phyloP scores from a whole-genome alignment of 2,329 filamentous ascomycete species.

The Epichloe baconii region DNA sequence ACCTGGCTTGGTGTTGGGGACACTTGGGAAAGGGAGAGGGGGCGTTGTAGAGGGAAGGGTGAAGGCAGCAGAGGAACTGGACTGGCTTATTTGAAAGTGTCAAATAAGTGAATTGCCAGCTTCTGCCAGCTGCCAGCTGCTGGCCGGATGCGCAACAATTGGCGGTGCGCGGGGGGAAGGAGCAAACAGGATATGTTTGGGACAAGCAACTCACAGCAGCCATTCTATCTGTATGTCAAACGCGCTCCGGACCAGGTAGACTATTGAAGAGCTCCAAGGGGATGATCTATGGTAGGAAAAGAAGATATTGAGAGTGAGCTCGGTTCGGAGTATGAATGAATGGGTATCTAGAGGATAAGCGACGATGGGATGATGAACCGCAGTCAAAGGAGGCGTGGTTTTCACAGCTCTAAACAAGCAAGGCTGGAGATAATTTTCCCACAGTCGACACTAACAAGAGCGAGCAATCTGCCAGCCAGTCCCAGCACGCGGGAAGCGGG shows the following conservation, averaged over 20 bases:
- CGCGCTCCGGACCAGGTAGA: constrained; percentile 7
- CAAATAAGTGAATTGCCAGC: not conserved
- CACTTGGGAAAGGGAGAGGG: constrained; percentile 4
- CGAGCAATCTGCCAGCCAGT: constrained; percentile 3
- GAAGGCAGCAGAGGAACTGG: constrained; percentile 4
- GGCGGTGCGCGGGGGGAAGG: constrained; percentile 6
- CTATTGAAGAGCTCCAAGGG: constrained; percentile 3
- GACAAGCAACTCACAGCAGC: constrained; percentile 26
- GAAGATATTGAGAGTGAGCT: constrained; percentile 3
- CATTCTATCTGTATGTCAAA: constrained; percentile 25
- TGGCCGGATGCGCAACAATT: not conserved
- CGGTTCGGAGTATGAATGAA: constrained; percentile 12
- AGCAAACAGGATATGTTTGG: constrained; percentile 2
- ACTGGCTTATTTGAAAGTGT: not conserved
- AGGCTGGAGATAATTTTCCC: constrained; percentile 22
- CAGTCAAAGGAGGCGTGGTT: constrained; percentile 18
- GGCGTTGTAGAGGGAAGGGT: constrained; percentile 6
- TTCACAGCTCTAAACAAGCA: constrained; percentile 20
- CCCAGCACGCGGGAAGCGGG: not conserved
- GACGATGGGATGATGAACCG: constrained; percentile 14
- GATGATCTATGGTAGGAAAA: not conserved
- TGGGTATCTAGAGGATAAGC: constrained; percentile 21
- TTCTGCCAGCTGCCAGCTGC: constrained; percentile 5
- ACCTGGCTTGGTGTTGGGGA: not conserved
- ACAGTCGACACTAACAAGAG: constrained; percentile 7